Evolutionary conservation across 2,329 filamentous ascomycete genomes (phyloP).

Genomic region (Claviceps pusilla): DNA sequence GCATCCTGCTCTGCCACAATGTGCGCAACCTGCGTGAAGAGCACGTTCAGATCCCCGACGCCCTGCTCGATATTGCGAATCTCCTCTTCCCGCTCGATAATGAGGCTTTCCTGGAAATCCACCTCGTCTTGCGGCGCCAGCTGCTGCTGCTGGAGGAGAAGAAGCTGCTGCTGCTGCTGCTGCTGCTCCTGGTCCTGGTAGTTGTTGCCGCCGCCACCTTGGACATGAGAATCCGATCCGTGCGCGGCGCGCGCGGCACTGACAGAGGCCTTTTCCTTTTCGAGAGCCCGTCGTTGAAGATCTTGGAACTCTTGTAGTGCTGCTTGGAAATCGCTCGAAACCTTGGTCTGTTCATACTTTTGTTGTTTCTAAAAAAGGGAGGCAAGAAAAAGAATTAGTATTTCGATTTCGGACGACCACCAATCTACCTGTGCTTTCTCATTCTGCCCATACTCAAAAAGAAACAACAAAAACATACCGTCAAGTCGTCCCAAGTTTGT

Average conservation of each 20-base stretch:
- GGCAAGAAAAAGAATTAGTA: conserved; percentile 31
- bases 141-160: conserved; percentile 49
- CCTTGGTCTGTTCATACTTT: conserved; percentile 90
- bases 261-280: conserved; percentile 81
- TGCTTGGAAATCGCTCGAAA: conserved; percentile 83
- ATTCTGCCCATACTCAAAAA: background rate
- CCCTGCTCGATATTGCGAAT: conserved; percentile 96
- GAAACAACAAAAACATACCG: conserved; percentile 34
- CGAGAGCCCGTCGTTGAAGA: conserved; percentile 77
- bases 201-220: conserved; percentile 9
- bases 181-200: conserved; percentile 25
- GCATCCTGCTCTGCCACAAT: conserved; percentile 88
- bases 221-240: conserved; percentile 33
- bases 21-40: conserved; percentile 95
- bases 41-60: conserved; percentile 85
- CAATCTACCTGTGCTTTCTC: background rate
- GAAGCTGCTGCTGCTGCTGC: background rate
- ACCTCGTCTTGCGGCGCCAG: conserved; percentile 87
- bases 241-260: conserved; percentile 69
- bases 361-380: conserved; percentile 56
- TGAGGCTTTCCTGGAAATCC: conserved; percentile 90
- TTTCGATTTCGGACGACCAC: background rate
- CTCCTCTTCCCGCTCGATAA: conserved; percentile 90
- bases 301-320: conserved; percentile 82
- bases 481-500: conserved; percentile 71